These are phyloP conservation scores for Mortierella polycephala DNA, from an alignment of 371 early-diverging fungal genomes.

Conservation along the genomic window DNA sequence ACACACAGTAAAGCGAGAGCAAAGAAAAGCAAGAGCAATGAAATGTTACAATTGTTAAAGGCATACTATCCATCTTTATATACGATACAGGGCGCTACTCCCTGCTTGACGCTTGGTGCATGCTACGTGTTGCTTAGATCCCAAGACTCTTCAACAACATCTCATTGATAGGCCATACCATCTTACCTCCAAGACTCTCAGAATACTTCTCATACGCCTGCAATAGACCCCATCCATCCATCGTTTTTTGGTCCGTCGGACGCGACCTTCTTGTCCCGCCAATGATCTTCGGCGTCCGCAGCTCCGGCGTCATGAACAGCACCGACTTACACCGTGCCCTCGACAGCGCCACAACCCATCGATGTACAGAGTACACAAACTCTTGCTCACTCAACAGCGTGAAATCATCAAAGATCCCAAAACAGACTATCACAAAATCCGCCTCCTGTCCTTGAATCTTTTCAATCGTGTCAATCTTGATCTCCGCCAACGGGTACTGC, in stretches of 20 bases:
- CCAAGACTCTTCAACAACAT: constrained; percentile 14
- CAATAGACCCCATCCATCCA: constrained; percentile 51
- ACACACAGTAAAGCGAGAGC: too few species aligned
- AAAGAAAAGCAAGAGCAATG: too few species aligned
- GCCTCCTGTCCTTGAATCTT: constrained; percentile 74
- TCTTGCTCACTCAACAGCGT: constrained; percentile 38
- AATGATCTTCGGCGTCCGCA: constrained; percentile 53
- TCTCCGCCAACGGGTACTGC: constrained; percentile 26
- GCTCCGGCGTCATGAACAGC: constrained; percentile 58
- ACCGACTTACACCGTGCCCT: constrained; percentile 69
- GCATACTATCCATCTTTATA: too few species aligned
- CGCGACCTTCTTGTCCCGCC: constrained; percentile 15
- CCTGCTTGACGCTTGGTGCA: too few species aligned
- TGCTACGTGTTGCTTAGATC: neutral
- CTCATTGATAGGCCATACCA: constrained; percentile 23
- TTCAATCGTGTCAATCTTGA: constrained; percentile 61
- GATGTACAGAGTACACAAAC: constrained; percentile 63
- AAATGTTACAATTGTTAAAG: too few species aligned
- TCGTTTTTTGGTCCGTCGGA: constrained; percentile 17
- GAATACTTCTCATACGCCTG: constrained; percentile 50
- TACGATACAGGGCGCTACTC: too few species aligned
- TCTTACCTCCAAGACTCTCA: constrained; percentile 25
- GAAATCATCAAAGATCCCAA: constrained; percentile 53
- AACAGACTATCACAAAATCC: constrained; percentile 67
- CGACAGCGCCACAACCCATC: constrained; percentile 69